These are phyloP conservation scores for Jackrogersella minutella DNA, from an alignment of 495 filamentous ascomycete species.

Conservation along the genomic window DNA sequence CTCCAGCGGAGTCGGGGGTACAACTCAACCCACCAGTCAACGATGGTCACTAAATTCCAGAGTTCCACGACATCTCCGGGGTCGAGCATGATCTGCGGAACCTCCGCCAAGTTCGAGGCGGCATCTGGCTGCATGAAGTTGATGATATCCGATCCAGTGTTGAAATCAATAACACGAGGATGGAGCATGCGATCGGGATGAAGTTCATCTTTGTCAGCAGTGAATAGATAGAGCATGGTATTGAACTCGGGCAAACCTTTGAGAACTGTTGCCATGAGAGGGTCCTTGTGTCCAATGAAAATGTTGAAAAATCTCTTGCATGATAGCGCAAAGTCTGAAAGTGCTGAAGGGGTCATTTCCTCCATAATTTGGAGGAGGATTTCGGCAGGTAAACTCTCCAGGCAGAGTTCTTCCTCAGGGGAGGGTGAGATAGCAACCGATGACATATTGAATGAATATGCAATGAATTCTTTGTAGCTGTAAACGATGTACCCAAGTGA, in stretches of 20 bases:
- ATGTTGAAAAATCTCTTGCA: conserved; percentile 35
- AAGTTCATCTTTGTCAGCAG: conserved; percentile 7
- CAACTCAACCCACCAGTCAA: conserved; percentile 58
- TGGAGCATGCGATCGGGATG: conserved; percentile 21
- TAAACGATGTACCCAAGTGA: neutral
- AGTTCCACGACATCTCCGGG: conserved; percentile 16
- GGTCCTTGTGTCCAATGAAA: conserved; percentile 34
- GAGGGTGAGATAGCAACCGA: neutral
- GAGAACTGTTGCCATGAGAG: conserved; percentile 41
- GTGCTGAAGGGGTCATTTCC: conserved; percentile 38
- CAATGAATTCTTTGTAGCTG: neutral
- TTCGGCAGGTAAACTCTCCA: conserved; percentile 40
- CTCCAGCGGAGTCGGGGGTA: conserved; percentile 77
- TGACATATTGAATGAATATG: conserved; percentile 2
- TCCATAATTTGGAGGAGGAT: conserved; percentile 46
- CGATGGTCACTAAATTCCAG: conserved; percentile 31
- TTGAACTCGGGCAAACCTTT: conserved; percentile 31
- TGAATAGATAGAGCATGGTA: conserved; percentile 25
- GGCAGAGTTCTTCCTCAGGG: neutral
- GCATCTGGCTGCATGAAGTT: conserved; percentile 20
- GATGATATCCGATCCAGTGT: neutral
- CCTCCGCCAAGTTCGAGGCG: neutral
- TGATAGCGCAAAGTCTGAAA: conserved; percentile 34
- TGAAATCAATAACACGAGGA: conserved; percentile 24
- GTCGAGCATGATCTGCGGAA: conserved; percentile 10